Base-by-base conservation (phyloP, 2,329 filamentous ascomycete species). In the Graphilbum fragrans region DNA sequence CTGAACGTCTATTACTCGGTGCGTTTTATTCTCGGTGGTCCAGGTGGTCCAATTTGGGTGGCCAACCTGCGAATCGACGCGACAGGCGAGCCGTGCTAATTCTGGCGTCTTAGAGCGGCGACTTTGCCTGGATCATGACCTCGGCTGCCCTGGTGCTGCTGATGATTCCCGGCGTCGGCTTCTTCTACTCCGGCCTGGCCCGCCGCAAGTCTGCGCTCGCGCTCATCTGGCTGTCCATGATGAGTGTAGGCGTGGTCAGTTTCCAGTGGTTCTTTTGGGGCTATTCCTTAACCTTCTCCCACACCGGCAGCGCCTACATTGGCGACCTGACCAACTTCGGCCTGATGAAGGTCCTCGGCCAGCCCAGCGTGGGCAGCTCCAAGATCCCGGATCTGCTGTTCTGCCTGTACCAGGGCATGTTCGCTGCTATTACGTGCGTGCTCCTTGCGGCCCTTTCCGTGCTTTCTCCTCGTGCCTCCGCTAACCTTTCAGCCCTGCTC, bases 221-320 rank as follows among this genome's bases (percentile, higher is more conserved):
- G 17, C 71, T 94, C 47, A 82, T 94, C 59, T 88, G 85, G 72
- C 72, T 94, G 4, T 84, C 84, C 14, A 74, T 94, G 65, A 81
- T 94, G 66, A 80, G 84, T 16, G 75, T 82, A 4, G 83, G 77
- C 11, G 77, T 93, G 49, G 77, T 87, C 46, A 80, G 78, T 38
- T 93, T 94, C 63, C 86, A 94, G 57, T 94, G 87, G 86, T 94
- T 93, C 68, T 90, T 94, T 68, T 94, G 86, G 86, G 86, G 86
- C 37, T 94, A 90, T 61, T 90, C 83, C 11, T 66, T 94, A 40
- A 73, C 85, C 47, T 94, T 93, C 62, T 87, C 84, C 7, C 84
- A 87, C 60, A 76, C 76, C 19, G 84, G 84, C 44, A 82, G 81
- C 51, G 70, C 70, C 49, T 94, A 78, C 66, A 81, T 94, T 46